Conservation (phyloP, 2,329 filamentous ascomycete genomes). For the Phyllachora maydis region DNA sequence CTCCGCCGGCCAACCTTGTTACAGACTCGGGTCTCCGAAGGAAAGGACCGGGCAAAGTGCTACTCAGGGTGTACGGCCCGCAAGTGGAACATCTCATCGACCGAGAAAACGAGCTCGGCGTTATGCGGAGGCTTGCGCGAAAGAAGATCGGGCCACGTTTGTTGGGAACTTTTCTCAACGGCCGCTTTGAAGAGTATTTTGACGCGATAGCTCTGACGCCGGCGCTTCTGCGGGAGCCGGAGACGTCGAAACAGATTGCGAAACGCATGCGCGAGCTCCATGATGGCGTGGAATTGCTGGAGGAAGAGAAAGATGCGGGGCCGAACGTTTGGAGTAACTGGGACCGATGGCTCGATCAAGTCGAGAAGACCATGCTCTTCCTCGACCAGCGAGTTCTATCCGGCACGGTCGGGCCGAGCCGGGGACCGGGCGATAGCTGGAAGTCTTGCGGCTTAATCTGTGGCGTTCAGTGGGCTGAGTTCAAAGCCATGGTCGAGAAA, state of each 20-base stretch:
- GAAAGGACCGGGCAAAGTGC: constrained; percentile 41
- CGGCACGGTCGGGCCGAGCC: constrained; percentile 11
- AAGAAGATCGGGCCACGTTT: constrained; percentile 88
- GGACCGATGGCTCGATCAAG: constrained; percentile 70
- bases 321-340: constrained; percentile 82
- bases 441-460: constrained; percentile 56
- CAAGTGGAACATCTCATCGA: constrained; percentile 94
- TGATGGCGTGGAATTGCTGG: constrained; percentile 72
- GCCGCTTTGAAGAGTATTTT: constrained; percentile 88
- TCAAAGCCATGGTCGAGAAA: constrained; percentile 52
- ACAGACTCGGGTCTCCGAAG: constrained; percentile 17
- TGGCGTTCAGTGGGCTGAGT: constrained; percentile 63
- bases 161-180: constrained; percentile 82
- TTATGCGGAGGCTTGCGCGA: constrained; percentile 65
- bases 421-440: constrained; percentile 28
- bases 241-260: constrained; percentile 80
- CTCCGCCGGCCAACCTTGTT: constrained; percentile 47
- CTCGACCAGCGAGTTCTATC: constrained; percentile 37
- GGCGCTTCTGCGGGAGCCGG: constrained; percentile 55
- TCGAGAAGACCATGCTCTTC: constrained; percentile 33
- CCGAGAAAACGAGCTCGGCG: constrained; percentile 70
- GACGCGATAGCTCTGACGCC: constrained; percentile 65
- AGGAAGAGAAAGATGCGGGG: constrained; percentile 56
- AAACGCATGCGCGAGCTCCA: constrained; percentile 96
- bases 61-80: constrained; percentile 83